Base-by-base conservation (phyloP, 371 early-diverging fungal species). In the Mucor ambiguus region DNA sequence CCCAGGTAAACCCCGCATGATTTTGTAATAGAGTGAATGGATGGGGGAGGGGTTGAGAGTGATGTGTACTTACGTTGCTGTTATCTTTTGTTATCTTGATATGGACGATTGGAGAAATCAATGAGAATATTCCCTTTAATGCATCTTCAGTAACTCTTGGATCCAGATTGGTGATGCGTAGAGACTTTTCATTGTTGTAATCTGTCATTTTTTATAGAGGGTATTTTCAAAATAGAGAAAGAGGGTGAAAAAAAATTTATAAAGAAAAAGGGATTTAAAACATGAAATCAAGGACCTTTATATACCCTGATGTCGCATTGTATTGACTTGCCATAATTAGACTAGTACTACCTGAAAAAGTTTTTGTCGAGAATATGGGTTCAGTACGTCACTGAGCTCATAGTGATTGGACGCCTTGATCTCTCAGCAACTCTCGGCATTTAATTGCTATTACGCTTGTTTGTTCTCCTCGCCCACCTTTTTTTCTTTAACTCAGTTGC, bases 161-260 rank as follows among this genome's bases (percentile, higher is more conserved):
- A 28, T 66, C 63, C 37, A 71, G 56, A n/a, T 71, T 66, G 22
- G 44, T 56, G 16, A 71, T 60, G 20, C 49, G 60, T 6, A 69
- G 32, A 32, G 61, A 69, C 37, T 43, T 69, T 46, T 49, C 29
- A 38, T 58, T 61, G 24, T 35, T 35, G 35, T 30, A 22, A 35
- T 32, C 61, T 60, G 69, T 55, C 64, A 69, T 69, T 28, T 33
- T 33, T 64, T 16, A 48, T 43, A 28, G 35, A 26, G 18, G 16
- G 18, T 60, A 29, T 30, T 43, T 59, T 59, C 41, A 29, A 43
- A 43, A 58, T 48, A 24, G 58, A 37, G 28, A 52, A 38, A 35
- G 12, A 49, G 35, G 5, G 5, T 4, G 33, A 55, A 55, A 28
- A 49, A 52, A 63, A 30, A 9, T 18, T 24, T 43, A 49, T 12